These are phyloP conservation scores for Tricholoma sp. DNA, from an alignment of 768 basidiomycete genomes.

Conservation along the genomic window DNA sequence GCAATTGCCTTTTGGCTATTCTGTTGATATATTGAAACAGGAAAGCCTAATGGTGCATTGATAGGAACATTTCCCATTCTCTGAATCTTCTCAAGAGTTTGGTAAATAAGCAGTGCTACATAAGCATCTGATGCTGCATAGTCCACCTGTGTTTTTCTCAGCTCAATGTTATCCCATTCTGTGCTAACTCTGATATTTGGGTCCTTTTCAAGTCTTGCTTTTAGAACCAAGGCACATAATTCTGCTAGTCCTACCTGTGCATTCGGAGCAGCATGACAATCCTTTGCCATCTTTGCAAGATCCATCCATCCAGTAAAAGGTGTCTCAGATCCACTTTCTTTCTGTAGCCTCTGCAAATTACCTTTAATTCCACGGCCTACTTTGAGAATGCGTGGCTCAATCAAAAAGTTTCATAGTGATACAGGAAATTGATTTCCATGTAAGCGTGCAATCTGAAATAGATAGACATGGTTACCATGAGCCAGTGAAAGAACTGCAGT, in stretches of 20 bases:
- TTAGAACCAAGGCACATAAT: conserved; percentile 22
- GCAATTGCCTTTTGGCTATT: not conserved
- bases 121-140: conserved; percentile 21
- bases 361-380: too few species aligned
- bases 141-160: conserved; percentile 10
- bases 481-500: too few species aligned
- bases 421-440: too few species aligned
- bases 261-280: conserved; percentile 11
- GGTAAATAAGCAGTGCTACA: conserved; percentile 12
- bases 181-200: conserved; percentile 12
- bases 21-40: not conserved
- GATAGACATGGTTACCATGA: too few species aligned
- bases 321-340: too few species aligned
- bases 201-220: conserved; percentile 17
- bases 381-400: too few species aligned
- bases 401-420: too few species aligned
- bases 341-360: too few species aligned
- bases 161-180: conserved; percentile 12
- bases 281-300: too few species aligned
- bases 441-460: too few species aligned
- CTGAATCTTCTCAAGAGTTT: conserved; percentile 8
- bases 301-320: too few species aligned
- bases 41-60: not conserved
- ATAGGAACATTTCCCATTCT: not conserved
- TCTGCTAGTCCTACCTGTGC: conserved; percentile 24